Evolutionary conservation across 2,329 filamentous ascomycete genomes (phyloP).

Genomic region (Pyrenophora seminiperda): DNA sequence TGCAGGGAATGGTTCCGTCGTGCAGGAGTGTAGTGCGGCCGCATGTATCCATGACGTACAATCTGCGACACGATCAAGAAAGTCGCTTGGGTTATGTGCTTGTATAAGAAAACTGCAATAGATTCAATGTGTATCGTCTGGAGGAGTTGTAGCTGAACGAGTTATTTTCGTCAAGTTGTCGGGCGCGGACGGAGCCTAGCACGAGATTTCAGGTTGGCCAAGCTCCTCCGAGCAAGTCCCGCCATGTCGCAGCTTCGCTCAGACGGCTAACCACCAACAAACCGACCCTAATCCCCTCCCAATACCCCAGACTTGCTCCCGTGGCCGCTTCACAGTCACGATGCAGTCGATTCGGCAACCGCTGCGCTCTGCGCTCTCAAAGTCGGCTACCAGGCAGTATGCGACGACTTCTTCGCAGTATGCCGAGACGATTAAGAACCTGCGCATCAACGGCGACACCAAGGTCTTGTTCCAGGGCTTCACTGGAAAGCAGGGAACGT

Average conservation of each 20-base stretch:
- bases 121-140: background rate
- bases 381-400: slow-evolving; percentile 76
- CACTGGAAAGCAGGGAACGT: slow-evolving; percentile 92
- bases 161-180: slow-evolving; percentile 24
- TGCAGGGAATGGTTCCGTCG: too few relatives aligned
- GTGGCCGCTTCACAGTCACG: slow-evolving; percentile 49
- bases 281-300: slow-evolving; percentile 18
- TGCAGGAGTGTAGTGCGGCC: too few relatives aligned
- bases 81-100: background rate
- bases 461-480: slow-evolving; percentile 98
- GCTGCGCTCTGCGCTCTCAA: slow-evolving; percentile 69
- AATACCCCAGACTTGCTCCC: slow-evolving; percentile 27
- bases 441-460: slow-evolving; percentile 90
- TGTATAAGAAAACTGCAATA: background rate
- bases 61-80: background rate
- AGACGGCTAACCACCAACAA: slow-evolving; percentile 27
- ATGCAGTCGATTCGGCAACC: slow-evolving; percentile 89
- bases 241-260: slow-evolving; percentile 31
- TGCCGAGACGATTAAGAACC: slow-evolving; percentile 63
- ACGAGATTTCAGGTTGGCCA: slow-evolving; percentile 25
- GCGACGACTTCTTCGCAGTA: slow-evolving; percentile 68
- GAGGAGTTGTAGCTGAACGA: slow-evolving; percentile 4
- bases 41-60: background rate
- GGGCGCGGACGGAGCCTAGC: slow-evolving; percentile 20
- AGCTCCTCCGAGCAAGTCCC: slow-evolving; percentile 28